Evolutionary conservation across 1,139 yeast genomes (phyloP).

Genomic region (Candida sp.): DNA sequence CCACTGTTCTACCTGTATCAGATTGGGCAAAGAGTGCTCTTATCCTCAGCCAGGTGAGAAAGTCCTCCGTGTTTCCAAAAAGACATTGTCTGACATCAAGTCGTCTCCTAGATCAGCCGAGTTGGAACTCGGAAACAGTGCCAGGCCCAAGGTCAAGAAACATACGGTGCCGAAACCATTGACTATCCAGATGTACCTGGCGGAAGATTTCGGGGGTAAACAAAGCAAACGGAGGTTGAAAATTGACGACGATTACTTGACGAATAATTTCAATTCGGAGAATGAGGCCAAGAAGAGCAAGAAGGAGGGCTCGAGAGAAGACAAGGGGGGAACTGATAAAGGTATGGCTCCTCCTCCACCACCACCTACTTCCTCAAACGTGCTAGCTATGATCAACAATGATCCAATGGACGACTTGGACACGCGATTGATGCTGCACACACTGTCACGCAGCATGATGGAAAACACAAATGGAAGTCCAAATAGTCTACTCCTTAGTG

Average conservation of each 20-base stretch:
- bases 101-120: neutral
- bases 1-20: conserved; percentile 40
- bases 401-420: neutral
- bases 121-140: neutral
- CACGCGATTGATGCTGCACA: neutral
- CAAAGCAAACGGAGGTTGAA: conserved; percentile 9
- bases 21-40: conserved; percentile 26
- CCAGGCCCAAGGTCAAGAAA: neutral
- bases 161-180: conserved; percentile 11
- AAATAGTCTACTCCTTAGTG: conserved; percentile 11
- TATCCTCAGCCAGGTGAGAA: conserved; percentile 29
- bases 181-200: conserved; percentile 18
- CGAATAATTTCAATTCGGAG: neutral
- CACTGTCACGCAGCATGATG: neutral
- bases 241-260: conserved; percentile 4
- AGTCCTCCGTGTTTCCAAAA: conserved; percentile 17
- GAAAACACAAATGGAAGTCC: neutral
- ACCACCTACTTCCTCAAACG: neutral
- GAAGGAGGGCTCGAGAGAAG: neutral
- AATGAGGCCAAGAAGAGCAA: neutral
- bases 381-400: neutral
- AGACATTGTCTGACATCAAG: conserved; percentile 5
- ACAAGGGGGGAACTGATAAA: neutral
- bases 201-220: conserved; percentile 12
- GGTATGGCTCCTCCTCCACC: neutral